Percentiles rank a stretch among this genome's conserved stretches.
phyloP scores from a whole-genome alignment of 805 yeast species.

The Lipomyces sp. region DNA sequence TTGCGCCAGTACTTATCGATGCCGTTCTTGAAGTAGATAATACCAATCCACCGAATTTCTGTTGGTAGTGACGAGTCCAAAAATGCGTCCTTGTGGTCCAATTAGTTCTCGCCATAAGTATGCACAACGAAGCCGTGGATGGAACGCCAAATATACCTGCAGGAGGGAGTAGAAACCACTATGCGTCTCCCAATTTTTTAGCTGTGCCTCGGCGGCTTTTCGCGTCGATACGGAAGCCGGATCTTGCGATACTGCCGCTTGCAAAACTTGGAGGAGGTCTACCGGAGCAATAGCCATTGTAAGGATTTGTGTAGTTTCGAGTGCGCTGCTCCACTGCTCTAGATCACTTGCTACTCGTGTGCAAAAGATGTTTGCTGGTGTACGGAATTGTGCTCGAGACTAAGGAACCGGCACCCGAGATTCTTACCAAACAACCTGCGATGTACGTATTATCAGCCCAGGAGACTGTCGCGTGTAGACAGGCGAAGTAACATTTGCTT shows the following conservation, averaged over 20 bases:
- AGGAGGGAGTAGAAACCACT: conserved; percentile 63
- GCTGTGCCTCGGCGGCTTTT: conserved; percentile 67
- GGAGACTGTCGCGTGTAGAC: not conserved
- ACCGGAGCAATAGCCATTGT: conserved; percentile 27
- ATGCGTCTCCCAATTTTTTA: conserved; percentile 69
- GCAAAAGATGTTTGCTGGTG: not conserved
- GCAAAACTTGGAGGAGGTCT: conserved; percentile 46
- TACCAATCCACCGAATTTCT: conserved; percentile 81
- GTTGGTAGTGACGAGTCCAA: conserved; percentile 61
- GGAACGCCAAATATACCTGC: conserved; percentile 48
- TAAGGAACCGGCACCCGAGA: not conserved
- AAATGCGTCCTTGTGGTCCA: conserved; percentile 54
- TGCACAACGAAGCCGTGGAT: not conserved
- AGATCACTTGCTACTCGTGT: not conserved
- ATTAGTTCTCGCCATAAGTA: not conserved
- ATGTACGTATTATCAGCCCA: not conserved
- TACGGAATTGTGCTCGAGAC: not conserved
- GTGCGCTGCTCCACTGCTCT: not conserved
- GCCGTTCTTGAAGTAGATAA: conserved; percentile 87
- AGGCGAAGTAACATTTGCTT: not conserved
- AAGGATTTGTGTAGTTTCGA: not conserved
- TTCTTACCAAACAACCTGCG: not conserved
- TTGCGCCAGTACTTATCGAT: conserved; percentile 84
- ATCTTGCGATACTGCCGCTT: conserved; percentile 53
- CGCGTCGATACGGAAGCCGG: conserved; percentile 55